Evolutionary conservation across 495 filamentous ascomycete genomes (phyloP), one percentile per base, ranked within the genome.

Genomic region (Trichoderma asperelloides): DNA sequence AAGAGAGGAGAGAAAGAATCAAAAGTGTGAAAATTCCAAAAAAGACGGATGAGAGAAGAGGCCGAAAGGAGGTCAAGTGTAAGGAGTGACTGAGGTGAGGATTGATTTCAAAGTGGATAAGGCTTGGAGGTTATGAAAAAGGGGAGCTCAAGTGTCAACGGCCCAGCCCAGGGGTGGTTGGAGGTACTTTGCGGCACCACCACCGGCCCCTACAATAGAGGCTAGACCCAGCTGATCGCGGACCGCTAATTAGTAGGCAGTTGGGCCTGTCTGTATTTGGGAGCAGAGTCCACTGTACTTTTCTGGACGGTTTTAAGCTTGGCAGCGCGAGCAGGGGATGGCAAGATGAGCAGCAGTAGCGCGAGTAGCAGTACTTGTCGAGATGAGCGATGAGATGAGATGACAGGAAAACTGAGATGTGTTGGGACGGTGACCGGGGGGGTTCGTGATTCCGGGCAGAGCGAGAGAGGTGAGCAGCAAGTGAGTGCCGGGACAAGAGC

Each of bases 51-150:
- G 55, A 60, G 55, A 60, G 30, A 60, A 60, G 33, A 37, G 25
- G 55, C 55, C 55, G 55, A 30, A 57, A 66, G 43, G 43, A 33
- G 23, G 25, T 33, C 43, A 8, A 66, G 49, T 63, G 49, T 45
- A 67, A 67, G 55, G 66, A 67, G 47, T 21, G 66, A 67, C 66
- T 67, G 66, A 43, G 63, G 66, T 63, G 66, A 67, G 66, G 7
- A 43, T 45, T 27, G 37, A 60, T 33, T 30, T 30, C 28, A 37
- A 41, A 66, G 64, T 66, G 21, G 45, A 51, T 41, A 51, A 37
- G 25, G 43, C 28, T 66, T 60, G 25, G 55, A 60, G 55, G 55
- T 60, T 60, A 60, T 60, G 55, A 60, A 60, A 55, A 60, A 60
- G 55, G 62, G 62, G 62, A 64, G 62, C 62, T 39, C 33, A 18